Evolutionary conservation across 495 filamentous ascomycete genomes (phyloP).

Genomic region (Neurospora sp.): DNA sequence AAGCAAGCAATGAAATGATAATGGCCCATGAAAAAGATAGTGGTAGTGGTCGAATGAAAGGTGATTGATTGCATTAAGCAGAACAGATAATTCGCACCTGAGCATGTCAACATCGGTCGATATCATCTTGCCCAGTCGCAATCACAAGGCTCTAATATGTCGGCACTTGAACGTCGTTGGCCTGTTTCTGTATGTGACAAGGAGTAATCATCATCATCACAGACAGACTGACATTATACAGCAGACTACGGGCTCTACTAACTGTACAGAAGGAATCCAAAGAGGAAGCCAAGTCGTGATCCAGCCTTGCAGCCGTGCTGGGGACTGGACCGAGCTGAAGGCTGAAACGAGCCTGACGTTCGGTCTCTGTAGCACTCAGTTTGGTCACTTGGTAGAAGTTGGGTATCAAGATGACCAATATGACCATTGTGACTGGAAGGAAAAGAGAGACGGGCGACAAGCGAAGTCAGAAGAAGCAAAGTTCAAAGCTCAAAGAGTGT

Average conservation of each 20-base stretch:
- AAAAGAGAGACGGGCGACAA: not conserved
- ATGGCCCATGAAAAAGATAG: not conserved
- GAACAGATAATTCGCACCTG: not conserved
- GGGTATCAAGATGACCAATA: not conserved
- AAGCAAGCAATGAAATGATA: not conserved
- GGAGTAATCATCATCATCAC: not conserved
- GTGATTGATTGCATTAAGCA: not conserved
- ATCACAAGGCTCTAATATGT: not conserved
- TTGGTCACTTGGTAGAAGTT: not conserved
- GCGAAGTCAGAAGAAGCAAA: not conserved
- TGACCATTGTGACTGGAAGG: not conserved
- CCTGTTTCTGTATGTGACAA: not conserved
- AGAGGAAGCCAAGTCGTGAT: not conserved
- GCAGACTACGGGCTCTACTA: too few species aligned
- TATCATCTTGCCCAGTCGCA: not conserved
- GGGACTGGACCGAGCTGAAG: conserved; percentile 23
- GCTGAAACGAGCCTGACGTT: conserved; percentile 6
- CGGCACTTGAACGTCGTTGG: not conserved
- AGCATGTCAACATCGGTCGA: not conserved
- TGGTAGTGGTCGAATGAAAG: not conserved
- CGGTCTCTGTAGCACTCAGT: too few species aligned
- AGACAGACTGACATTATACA: not conserved
- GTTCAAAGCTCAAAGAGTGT: not conserved
- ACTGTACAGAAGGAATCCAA: too few species aligned
- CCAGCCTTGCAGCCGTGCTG: conserved; percentile 6